A percentile compares a stretch with the other conserved stretches of the same genome.
phyloP scores from a whole-genome alignment of 2,329 filamentous ascomycete genomes.

The Scedosporium boydii region DNA sequence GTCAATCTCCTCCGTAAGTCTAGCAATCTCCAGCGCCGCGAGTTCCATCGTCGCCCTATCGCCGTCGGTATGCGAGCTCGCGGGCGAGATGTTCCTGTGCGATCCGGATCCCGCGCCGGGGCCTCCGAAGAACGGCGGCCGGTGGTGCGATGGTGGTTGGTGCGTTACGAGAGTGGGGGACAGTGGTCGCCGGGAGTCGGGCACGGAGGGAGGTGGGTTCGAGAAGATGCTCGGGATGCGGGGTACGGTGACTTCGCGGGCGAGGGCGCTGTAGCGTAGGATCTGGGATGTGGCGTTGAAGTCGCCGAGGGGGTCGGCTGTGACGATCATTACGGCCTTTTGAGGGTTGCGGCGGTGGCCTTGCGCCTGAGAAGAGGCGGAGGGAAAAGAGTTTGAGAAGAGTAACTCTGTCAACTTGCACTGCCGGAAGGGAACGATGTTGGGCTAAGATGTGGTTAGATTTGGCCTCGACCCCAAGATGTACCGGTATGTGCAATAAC shows the following conservation, averaged over 20 bases:
- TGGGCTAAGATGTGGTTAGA: slow-evolving; percentile 37
- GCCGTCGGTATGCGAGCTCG: slow-evolving; percentile 26
- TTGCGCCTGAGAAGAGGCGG: slow-evolving; percentile 34
- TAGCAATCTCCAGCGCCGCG: slow-evolving; percentile 69
- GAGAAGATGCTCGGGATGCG: slow-evolving; percentile 75
- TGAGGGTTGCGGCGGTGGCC: slow-evolving; percentile 56
- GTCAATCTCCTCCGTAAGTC: slow-evolving; percentile 64
- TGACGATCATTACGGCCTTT: slow-evolving; percentile 91
- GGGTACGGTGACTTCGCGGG: slow-evolving; percentile 84
- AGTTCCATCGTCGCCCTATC: slow-evolving; percentile 70
- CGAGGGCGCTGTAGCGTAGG: slow-evolving; percentile 84
- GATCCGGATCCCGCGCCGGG: slow-evolving; percentile 12
- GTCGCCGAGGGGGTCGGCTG: slow-evolving; percentile 84
- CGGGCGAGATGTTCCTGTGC: slow-evolving; percentile 29
- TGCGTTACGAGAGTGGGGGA: slow-evolving; percentile 8
- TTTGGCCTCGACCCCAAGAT: not conserved
- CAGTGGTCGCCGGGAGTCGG: slow-evolving; percentile 14
- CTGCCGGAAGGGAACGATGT: slow-evolving; percentile 69
- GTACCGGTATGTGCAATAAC: not conserved
- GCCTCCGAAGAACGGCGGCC: slow-evolving; percentile 3
- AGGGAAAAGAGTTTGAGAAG: slow-evolving; percentile 81
- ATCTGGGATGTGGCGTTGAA: slow-evolving; percentile 97
- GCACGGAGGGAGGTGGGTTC: slow-evolving; percentile 24
- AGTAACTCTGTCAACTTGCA: slow-evolving; percentile 79
- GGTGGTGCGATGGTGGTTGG: not conserved